These are phyloP conservation scores for Themeda triandra DNA, from an alignment of 176 grass and related monocot genomes.

Conservation along the genomic window DNA sequence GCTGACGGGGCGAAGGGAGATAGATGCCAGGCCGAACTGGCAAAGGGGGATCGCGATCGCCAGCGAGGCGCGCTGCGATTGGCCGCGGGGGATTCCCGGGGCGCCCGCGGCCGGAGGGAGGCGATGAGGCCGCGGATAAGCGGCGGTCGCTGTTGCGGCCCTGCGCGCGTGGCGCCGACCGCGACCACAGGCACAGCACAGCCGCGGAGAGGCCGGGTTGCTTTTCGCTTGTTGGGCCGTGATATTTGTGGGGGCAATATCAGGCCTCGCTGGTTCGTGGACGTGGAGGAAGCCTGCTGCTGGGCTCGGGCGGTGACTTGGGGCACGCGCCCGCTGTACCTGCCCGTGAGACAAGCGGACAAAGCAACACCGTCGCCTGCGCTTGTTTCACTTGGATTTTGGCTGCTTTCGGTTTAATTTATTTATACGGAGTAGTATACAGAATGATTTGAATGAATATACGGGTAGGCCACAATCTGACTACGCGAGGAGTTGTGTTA, in stretches of 20 bases:
- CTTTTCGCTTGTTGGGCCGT: background rate
- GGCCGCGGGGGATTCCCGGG: slow-evolving; percentile 39
- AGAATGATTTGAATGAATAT: too few relatives aligned
- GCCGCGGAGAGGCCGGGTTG: background rate
- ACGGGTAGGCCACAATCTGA: too few relatives aligned
- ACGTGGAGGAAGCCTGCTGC: background rate
- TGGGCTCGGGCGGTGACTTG: background rate
- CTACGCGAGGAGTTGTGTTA: too few relatives aligned
- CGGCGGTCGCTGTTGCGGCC: slow-evolving; percentile 30
- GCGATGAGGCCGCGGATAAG: slow-evolving; percentile 52
- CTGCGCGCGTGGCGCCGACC: slow-evolving; percentile 36
- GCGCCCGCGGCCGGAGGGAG: slow-evolving; percentile 21
- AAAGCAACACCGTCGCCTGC: background rate
- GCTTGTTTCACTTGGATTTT: background rate
- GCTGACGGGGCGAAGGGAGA: slow-evolving; percentile 14
- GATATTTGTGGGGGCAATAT: background rate
- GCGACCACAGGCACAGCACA: background rate
- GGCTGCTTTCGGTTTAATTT: too few relatives aligned
- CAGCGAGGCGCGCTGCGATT: slow-evolving; percentile 23
- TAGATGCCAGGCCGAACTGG: background rate
- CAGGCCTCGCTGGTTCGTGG: background rate
- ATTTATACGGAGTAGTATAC: too few relatives aligned
- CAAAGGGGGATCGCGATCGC: slow-evolving; percentile 27
- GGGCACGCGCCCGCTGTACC: background rate
- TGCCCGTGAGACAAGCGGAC: background rate